These are phyloP conservation scores for Mortierella claussenii DNA, from an alignment of 192 early-diverging fungal species.

Conservation along the genomic window DNA sequence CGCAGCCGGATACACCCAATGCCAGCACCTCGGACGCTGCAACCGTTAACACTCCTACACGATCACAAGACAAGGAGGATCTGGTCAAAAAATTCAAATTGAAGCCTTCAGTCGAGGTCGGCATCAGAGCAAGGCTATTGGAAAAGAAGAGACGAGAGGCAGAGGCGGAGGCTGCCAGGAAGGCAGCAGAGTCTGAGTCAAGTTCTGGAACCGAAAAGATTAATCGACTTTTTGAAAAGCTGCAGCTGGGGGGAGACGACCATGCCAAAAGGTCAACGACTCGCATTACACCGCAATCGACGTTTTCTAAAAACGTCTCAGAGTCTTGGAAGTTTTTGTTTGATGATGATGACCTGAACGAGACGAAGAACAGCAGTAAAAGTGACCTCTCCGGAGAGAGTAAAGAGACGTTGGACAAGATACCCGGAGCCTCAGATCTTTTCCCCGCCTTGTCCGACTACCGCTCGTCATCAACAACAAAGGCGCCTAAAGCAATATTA, in stretches of 20 bases:
- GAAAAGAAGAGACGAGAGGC: conserved; percentile 17
- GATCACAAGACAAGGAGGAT: no score
- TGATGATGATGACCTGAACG: conserved; percentile 42
- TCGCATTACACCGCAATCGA: no score
- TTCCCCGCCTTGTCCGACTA: conserved; percentile 35
- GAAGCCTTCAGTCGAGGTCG: conserved; percentile 43
- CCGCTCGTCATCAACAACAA: background rate
- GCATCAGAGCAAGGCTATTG: conserved; percentile 26
- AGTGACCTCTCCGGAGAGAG: background rate
- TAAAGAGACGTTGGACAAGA: conserved; percentile 31
- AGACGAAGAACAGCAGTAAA: conserved; percentile 5
- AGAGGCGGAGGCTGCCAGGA: conserved; percentile 5
- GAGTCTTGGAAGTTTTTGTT: conserved; percentile 50
- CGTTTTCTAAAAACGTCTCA: no score
- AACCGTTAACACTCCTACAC: no score
- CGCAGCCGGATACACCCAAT: no score
- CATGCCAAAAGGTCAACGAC: background rate
- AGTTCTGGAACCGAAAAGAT: conserved; percentile 12
- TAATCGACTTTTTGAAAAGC: conserved; percentile 28
- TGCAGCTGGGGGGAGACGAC: conserved; percentile 5
- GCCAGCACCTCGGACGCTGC: no score
- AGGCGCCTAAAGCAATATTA: no score
- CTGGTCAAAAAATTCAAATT: conserved; percentile 41
- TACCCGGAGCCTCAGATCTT: conserved; percentile 31
- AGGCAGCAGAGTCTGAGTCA: conserved; percentile 5